Evolutionary conservation across 2,329 filamentous ascomycete species (phyloP), one percentile per base, ranked within the genome.

Genomic region (Sporothrix mexicana): DNA sequence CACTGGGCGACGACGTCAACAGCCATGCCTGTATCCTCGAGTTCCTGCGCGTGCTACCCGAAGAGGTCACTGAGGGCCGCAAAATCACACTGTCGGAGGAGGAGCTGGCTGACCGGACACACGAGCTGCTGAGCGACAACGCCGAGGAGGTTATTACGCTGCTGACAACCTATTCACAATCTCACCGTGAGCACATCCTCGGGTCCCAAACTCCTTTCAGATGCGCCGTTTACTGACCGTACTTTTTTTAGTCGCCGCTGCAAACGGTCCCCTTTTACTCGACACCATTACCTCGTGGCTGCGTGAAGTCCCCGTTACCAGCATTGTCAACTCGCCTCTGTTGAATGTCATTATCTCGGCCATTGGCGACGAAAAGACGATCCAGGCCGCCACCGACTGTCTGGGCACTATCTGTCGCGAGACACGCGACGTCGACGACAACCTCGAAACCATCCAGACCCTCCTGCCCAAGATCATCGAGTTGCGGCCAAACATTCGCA

Each of bases 11-110:
- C 80, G 92, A 92, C 79, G 89, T 92, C 74, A 90, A 91, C 79
- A 94, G 92, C 80, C 90, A 96, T 78, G 90, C 94, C 76, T 96
- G 93, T 81, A 92, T 98, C 79, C 87, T 99, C 79, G 96, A 99
- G 82, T 99, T 99, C 82, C 87, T 99, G 77, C 94, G 94, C 82
- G 95, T 99, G 79, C 90, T 99, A 77, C 96, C 96, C 72, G 96
- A 99, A 87, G 96, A 99, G 88, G 96, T 99, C 80, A 98, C 93
- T 78, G 95, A 99, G 88, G 96, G 96, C 85, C 94, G 96, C 84
- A 99, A 98, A 86, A 98, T 99, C 88, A 97, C 94, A 88, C 88
- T 99, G 85, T 95, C 94, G 1, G 96, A 99, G 92, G 95, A 98
- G 86, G 95, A 98, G 83, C 89, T 99, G 81, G 88, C 86, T 77